Evolutionary conservation across 2,329 filamentous ascomycete genomes (phyloP).

Genomic region (Phyllosticta ampelicida): DNA sequence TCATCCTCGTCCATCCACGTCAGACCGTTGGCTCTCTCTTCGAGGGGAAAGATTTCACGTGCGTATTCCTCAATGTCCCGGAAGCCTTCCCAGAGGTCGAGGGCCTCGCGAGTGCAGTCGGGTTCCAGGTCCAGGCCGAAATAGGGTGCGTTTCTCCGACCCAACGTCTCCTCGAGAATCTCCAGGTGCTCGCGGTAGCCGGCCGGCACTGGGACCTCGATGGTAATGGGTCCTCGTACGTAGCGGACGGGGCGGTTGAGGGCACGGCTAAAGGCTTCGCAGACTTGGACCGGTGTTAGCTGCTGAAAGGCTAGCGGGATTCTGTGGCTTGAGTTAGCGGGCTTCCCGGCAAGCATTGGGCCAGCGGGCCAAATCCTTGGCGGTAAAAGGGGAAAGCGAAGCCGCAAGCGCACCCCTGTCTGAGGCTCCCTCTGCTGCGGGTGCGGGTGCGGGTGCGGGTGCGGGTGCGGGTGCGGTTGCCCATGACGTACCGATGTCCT

Average conservation of each 20-base stretch:
- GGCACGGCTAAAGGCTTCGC: slow-evolving; percentile 66
- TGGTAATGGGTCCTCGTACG: slow-evolving; percentile 64
- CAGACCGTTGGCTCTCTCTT: slow-evolving; percentile 87
- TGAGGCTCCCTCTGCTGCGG: neutral
- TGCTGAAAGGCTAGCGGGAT: slow-evolving; percentile 88
- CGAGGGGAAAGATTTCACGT: slow-evolving; percentile 82
- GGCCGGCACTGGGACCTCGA: slow-evolving; percentile 74
- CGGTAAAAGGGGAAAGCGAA: neutral
- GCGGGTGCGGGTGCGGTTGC: too few species aligned
- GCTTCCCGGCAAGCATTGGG: neutral
- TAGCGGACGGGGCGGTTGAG: slow-evolving; percentile 71
- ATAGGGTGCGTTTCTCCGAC: slow-evolving; percentile 49
- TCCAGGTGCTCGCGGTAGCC: slow-evolving; percentile 86
- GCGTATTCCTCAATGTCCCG: slow-evolving; percentile 90
- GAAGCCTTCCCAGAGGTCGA: slow-evolving; percentile 83
- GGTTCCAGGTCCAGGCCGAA: slow-evolving; percentile 50
- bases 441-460: too few species aligned
- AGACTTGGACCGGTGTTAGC: slow-evolving; percentile 73
- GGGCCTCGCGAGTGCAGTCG: slow-evolving; percentile 59
- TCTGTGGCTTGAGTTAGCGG: slow-evolving; percentile 31
- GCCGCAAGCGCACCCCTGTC: slow-evolving; percentile 3
- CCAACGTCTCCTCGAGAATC: slow-evolving; percentile 49
- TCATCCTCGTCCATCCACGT: slow-evolving; percentile 70
- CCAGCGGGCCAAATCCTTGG: neutral
- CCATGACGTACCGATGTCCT: slow-evolving; percentile 46